Evolutionary conservation across 352 stramenopile species (phyloP).

Genomic region (Pythium periplocum): DNA sequence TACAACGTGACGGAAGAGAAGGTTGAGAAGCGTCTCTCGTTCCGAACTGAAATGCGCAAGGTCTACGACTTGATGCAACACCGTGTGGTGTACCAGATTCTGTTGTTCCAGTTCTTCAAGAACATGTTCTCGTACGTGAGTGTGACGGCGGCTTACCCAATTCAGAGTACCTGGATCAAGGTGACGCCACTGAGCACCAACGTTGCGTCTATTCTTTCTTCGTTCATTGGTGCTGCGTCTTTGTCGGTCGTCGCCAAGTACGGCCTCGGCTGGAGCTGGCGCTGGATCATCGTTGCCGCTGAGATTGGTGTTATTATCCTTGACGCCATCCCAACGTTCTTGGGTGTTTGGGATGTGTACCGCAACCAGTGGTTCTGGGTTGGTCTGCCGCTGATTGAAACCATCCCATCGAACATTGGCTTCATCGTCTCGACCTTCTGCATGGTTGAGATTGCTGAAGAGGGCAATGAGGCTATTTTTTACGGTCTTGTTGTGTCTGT

Average conservation of each 20-base stretch:
- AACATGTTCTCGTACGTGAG: slow-evolving; percentile 23
- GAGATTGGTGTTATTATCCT: slow-evolving; percentile 17
- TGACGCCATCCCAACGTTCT: slow-evolving; percentile 21
- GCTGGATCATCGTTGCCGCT: slow-evolving; percentile 14
- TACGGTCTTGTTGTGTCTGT: slow-evolving; percentile 27
- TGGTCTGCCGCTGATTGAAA: slow-evolving; percentile 21
- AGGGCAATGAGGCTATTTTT: slow-evolving; percentile 23
- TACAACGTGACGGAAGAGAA: slow-evolving; percentile 24
- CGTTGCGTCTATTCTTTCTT: slow-evolving; percentile 18
- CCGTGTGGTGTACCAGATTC: slow-evolving; percentile 23
- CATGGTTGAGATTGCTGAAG: slow-evolving; percentile 22
- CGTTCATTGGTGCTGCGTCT: slow-evolving; percentile 7
- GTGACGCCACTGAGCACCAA: slow-evolving; percentile 27
- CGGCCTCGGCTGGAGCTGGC: slow-evolving; percentile 23
- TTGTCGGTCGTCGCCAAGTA: slow-evolving; percentile 14
- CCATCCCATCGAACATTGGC: slow-evolving; percentile 19
- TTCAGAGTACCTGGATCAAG: slow-evolving; percentile 20
- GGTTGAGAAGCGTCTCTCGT: slow-evolving; percentile 5
- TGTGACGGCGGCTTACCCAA: slow-evolving; percentile 20
- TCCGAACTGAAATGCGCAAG: slow-evolving; percentile 10
- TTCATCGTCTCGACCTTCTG: slow-evolving; percentile 22
- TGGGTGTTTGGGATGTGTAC: slow-evolving; percentile 22
- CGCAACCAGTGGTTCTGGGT: slow-evolving; percentile 24
- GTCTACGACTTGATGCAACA: slow-evolving; percentile 24
- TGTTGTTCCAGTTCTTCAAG: slow-evolving; percentile 26